Conservation (phyloP, 2,329 filamentous ascomycete species). For the Microsporum canis region DNA sequence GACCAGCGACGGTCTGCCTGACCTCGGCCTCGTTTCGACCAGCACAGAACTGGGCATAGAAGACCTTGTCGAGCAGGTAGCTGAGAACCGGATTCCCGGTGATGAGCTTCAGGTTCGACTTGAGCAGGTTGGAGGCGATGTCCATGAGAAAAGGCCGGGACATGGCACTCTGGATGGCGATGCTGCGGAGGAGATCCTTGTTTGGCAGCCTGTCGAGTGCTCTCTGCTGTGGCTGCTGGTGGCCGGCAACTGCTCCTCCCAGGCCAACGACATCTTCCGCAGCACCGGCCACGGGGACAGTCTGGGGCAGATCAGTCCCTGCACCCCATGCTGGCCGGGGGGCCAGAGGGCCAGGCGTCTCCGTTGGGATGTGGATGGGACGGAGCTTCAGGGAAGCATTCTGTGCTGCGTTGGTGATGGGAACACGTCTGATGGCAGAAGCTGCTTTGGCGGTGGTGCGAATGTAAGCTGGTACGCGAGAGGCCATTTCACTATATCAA, state of each 20-base stretch:
- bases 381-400: conserved; percentile 1
- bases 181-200: conserved; percentile 12
- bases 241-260: neutral
- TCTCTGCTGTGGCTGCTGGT: conserved; percentile 6
- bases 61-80: conserved; percentile 24
- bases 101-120: conserved; percentile 11
- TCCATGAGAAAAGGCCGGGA: conserved; percentile 14
- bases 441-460: conserved; percentile 3
- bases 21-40: conserved; percentile 42
- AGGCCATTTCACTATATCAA: conserved; percentile 5
- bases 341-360: neutral
- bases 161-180: conserved; percentile 14
- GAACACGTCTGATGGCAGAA: conserved; percentile 1
- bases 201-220: conserved; percentile 12
- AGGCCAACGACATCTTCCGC: neutral
- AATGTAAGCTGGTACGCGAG: conserved; percentile 3
- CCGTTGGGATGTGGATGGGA: neutral
- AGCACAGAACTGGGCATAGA: conserved; percentile 49
- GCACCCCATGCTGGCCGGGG: neutral
- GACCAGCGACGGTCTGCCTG: conserved; percentile 33
- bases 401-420: neutral
- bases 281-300: neutral
- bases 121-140: conserved; percentile 12
- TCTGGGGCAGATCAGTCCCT: neutral
- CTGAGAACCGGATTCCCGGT: conserved; percentile 11